Base-by-base conservation (phyloP, 768 basidiomycete species). In the Suillus fuscotomentosus region DNA sequence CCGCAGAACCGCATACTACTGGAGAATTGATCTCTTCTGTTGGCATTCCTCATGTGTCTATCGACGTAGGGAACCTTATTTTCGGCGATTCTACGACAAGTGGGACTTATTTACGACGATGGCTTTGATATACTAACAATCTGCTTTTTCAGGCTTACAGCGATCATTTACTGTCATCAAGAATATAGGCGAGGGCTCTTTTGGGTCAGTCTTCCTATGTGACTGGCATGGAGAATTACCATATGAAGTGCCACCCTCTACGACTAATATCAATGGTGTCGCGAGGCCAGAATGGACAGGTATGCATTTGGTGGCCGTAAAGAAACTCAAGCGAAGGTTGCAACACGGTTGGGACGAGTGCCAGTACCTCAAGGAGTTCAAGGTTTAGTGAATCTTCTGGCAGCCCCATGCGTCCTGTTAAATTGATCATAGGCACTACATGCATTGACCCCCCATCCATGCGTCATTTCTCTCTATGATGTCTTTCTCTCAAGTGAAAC, bases 341-440 rank as follows among this genome's bases (percentile, higher is more conserved):
- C 94, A 97, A 72, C 92, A 95, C 39, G 95, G 97, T 39, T 99
- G 97, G 97, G 90, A 94, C 74, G 95, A 99, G 80, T 97, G 96
- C 78, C 90, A 88, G 76, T 87, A 87, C 70, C 85, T 97, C 72
- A 97, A 97, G 73, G 97, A 99, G 76, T 88, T 99, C 70, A 91
- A 95, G 87, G 94, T 92, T 78, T 63, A 66, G 67, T 59, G 65
- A 60, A 60, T 66, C 54, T 61, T 62, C 62, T 56, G 8, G 56
- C 60, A 55, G 27, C 27, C 61, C 61, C 24, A 66, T 42, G 48
- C 68, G 70, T 70, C 60, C 17, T 53, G 60, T 39, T 65, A 50
- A 51, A 67, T 63, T 60, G n/a, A 51, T 61, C 55, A 38, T 74
- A 99, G 95, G 98, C 97, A 22, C 83, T 99, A 66, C 92, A 94